These are phyloP conservation scores for Escovopsis sp. DNA, from an alignment of 2,329 filamentous ascomycete species.

Conservation along the genomic window DNA sequence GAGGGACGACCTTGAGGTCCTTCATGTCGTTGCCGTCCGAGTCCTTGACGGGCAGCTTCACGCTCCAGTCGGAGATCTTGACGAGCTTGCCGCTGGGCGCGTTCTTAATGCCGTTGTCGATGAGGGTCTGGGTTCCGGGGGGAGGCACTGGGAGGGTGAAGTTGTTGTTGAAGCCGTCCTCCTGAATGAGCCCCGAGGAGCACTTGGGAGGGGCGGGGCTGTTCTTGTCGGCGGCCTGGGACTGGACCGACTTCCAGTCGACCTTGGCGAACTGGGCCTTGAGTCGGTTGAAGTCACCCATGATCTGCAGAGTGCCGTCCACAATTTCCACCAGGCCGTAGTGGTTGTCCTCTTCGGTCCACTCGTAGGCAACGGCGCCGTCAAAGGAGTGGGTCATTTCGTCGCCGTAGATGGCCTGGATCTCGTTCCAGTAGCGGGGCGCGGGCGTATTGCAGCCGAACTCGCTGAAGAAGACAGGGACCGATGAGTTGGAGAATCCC, in stretches of 20 bases:
- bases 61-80: constrained; percentile 47
- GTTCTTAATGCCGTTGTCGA: constrained; percentile 58
- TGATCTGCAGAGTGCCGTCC: constrained; percentile 41
- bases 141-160: constrained; percentile 64
- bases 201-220: constrained; percentile 46
- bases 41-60: constrained; percentile 30
- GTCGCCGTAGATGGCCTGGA: constrained; percentile 53
- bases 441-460: constrained; percentile 60
- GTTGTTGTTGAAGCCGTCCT: constrained; percentile 55
- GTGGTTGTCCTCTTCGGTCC: constrained; percentile 53
- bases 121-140: constrained; percentile 52
- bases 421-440: constrained; percentile 66
- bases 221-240: constrained; percentile 40
- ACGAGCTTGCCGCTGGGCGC: constrained; percentile 55
- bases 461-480: constrained; percentile 74
- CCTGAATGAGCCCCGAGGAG: constrained; percentile 48
- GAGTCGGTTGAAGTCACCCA: constrained; percentile 58
- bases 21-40: constrained; percentile 26
- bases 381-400: constrained; percentile 56
- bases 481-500: constrained; percentile 49
- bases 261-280: constrained; percentile 61
- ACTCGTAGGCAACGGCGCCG: constrained; percentile 73
- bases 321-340: constrained; percentile 51
- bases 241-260: constrained; percentile 53
- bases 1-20: constrained; percentile 32